These are phyloP conservation scores for Aspergillus japonicus DNA, from an alignment of 2,329 filamentous ascomycete species.

Conservation along the genomic window DNA sequence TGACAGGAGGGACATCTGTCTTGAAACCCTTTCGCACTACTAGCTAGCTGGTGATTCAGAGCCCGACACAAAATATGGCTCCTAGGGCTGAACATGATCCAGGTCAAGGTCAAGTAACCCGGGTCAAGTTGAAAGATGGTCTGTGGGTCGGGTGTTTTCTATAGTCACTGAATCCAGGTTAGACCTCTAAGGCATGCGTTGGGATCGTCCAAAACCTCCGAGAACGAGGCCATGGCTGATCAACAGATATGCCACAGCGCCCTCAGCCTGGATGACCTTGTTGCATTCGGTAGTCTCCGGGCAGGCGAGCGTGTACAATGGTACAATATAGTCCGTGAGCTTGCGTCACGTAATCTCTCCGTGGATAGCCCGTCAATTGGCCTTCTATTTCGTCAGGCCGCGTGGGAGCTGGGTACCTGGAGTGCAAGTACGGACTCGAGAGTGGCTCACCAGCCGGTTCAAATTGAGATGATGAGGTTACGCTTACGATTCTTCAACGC, in stretches of 20 bases:
- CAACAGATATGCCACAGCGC: conserved; percentile 28
- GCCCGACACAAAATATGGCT: too few relatives aligned
- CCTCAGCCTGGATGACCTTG: conserved; percentile 55
- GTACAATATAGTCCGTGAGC: conserved; percentile 53
- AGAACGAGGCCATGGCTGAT: conserved; percentile 54
- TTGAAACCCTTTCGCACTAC: too few relatives aligned
- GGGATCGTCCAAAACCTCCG: conserved; percentile 15
- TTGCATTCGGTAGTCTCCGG: conserved; percentile 47
- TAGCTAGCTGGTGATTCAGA: too few relatives aligned
- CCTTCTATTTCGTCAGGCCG: conserved; percentile 49
- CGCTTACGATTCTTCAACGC: too few relatives aligned
- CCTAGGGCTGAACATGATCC: too few relatives aligned
- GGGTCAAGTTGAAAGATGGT: too few relatives aligned
- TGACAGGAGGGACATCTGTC: too few relatives aligned
- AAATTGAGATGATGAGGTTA: too few relatives aligned
- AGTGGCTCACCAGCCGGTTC: conserved; percentile 12
- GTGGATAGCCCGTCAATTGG: conserved; percentile 50
- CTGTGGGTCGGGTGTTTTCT: too few relatives aligned
- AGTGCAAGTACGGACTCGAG: conserved; percentile 8
- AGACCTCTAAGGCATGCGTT: conserved; percentile 6
- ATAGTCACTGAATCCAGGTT: too few relatives aligned
- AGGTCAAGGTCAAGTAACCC: too few relatives aligned
- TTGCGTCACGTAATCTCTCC: conserved; percentile 49
- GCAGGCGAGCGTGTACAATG: conserved; percentile 46
- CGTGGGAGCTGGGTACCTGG: conserved; percentile 47